Conservation (phyloP, 768 basidiomycete species). For the Neoboletus brunneissimus region DNA sequence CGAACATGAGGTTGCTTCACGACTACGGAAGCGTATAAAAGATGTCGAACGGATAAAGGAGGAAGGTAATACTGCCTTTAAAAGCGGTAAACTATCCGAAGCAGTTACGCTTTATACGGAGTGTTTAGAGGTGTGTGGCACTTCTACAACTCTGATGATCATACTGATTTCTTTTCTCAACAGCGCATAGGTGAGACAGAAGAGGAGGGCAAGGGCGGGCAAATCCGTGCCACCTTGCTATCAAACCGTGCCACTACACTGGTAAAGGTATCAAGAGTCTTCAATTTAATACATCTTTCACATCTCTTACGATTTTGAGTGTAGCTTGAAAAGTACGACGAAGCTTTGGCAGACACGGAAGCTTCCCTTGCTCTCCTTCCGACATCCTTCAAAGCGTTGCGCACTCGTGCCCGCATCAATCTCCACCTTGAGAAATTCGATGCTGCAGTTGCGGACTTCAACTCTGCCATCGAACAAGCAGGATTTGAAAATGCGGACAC, state of each 20-base stretch:
- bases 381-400: constrained; percentile 78
- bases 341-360: constrained; percentile 71
- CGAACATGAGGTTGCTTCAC: constrained; percentile 65
- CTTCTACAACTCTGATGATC: background rate
- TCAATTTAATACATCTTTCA: background rate
- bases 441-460: constrained; percentile 70
- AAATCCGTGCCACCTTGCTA: constrained; percentile 74
- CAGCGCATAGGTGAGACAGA: constrained; percentile 66
- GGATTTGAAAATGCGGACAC: constrained; percentile 58
- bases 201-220: constrained; percentile 76
- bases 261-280: constrained; percentile 51
- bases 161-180: constrained; percentile 1
- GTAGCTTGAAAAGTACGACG: constrained; percentile 62
- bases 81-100: constrained; percentile 52
- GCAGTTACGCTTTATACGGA: constrained; percentile 70
- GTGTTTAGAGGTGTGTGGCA: constrained; percentile 56
- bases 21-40: constrained; percentile 73
- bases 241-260: constrained; percentile 84
- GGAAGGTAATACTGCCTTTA: constrained; percentile 79
- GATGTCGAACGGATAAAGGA: constrained; percentile 83
- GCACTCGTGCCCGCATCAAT: constrained; percentile 80
- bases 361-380: constrained; percentile 61
- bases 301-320: constrained; percentile 6
- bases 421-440: constrained; percentile 76
- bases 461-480: constrained; percentile 72